Conservation (phyloP, 768 basidiomycete species). For the Suillus variegatus region DNA sequence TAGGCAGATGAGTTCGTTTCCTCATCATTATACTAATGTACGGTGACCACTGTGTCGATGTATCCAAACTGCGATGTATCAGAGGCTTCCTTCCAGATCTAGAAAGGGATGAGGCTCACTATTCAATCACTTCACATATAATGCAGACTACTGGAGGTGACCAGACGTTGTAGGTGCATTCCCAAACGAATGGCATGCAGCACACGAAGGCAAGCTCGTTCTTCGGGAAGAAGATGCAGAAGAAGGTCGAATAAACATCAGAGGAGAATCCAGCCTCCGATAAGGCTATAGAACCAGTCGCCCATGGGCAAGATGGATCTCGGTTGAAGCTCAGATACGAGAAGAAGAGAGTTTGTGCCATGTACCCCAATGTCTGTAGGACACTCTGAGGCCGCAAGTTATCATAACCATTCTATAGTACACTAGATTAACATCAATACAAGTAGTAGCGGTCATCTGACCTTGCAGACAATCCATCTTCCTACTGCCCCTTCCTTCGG, state of each 20-base stretch:
- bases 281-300: not conserved
- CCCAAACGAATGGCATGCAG: not conserved
- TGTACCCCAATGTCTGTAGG: not conserved
- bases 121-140: not conserved
- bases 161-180: too few relatives aligned
- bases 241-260: not conserved
- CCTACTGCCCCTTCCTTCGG: slow-evolving; percentile 55
- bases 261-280: not conserved
- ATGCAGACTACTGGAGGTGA: not conserved
- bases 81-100: not conserved
- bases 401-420: not conserved
- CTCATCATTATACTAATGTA: not conserved
- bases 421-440: not conserved
- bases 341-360: not conserved
- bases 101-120: not conserved
- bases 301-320: not conserved
- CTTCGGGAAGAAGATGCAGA: not conserved
- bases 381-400: not conserved
- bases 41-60: not conserved
- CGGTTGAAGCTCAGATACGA: not conserved
- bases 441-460: slow-evolving; percentile 29
- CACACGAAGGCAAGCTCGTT: not conserved
- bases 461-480: slow-evolving; percentile 63
- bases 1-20: not conserved
- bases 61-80: not conserved